Conservation (phyloP, 108 stramenopile species). For the Pseudonitzschia delicatissima region DNA sequence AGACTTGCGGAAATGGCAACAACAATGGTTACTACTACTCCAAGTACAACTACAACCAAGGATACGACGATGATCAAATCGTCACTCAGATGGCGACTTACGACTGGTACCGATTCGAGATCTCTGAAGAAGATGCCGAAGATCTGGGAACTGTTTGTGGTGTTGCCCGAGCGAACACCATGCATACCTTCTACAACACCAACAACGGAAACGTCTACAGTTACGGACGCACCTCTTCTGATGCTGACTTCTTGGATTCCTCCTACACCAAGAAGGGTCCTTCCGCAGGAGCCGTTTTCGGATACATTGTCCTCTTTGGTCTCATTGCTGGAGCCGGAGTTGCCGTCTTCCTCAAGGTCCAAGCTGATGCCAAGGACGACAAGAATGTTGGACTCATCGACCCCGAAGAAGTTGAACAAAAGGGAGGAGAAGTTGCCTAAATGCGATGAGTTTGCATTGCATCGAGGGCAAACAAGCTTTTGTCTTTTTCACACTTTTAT, state of each 20-base stretch:
- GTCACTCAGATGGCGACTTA: slow-evolving; percentile 26
- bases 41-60: not conserved
- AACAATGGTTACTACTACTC: slow-evolving; percentile 1
- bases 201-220: slow-evolving; percentile 21
- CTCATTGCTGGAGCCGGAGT: not conserved
- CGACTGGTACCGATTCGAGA: slow-evolving; percentile 40
- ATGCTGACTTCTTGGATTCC: slow-evolving; percentile 15
- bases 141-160: slow-evolving; percentile 30
- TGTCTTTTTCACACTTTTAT: no score
- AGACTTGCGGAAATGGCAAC: not conserved
- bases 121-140: slow-evolving; percentile 21
- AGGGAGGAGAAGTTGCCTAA: not conserved
- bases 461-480: no score
- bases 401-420: not conserved
- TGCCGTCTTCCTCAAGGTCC: not conserved
- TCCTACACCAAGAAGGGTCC: slow-evolving; percentile 7
- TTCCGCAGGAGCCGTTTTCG: slow-evolving; percentile 6
- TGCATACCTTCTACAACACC: slow-evolving; percentile 23
- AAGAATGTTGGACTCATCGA: slow-evolving; percentile 11
- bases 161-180: slow-evolving; percentile 11
- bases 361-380: not conserved
- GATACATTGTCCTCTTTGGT: not conserved
- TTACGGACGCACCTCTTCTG: slow-evolving; percentile 18
- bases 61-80: not conserved
- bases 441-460: no score